Evolutionary conservation across 805 yeast genomes (phyloP).

Genomic region (Yueomyces sp.): DNA sequence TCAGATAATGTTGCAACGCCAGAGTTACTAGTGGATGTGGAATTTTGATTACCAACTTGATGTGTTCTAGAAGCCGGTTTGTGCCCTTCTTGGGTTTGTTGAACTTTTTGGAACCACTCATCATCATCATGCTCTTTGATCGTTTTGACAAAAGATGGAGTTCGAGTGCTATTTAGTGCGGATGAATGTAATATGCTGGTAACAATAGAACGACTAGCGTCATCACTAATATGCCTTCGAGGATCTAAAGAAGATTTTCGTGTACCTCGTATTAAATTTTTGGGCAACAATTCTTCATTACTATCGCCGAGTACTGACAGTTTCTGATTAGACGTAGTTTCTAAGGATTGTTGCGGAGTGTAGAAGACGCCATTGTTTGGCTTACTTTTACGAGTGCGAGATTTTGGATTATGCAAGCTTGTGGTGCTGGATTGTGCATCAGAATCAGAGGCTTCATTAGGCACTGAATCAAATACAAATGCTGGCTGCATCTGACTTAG

Average conservation of each 20-base stretch:
- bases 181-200: neutral
- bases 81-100: neutral
- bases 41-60: no score
- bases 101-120: neutral
- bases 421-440: neutral
- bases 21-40: no score
- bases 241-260: neutral
- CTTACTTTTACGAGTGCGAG: neutral
- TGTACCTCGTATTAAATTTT: neutral
- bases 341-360: neutral
- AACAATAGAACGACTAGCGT: neutral
- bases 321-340: no score
- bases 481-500: neutral
- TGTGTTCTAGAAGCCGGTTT: neutral
- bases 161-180: neutral
- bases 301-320: neutral
- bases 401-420: neutral
- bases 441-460: neutral
- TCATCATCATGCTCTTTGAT: neutral
- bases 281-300: neutral
- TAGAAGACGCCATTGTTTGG: neutral
- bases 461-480: neutral
- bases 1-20: no score
- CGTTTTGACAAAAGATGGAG: neutral
- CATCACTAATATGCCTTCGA: neutral